Evolutionary conservation across 495 filamentous ascomycete genomes (phyloP).

Genomic region (Daldinia childiae): DNA sequence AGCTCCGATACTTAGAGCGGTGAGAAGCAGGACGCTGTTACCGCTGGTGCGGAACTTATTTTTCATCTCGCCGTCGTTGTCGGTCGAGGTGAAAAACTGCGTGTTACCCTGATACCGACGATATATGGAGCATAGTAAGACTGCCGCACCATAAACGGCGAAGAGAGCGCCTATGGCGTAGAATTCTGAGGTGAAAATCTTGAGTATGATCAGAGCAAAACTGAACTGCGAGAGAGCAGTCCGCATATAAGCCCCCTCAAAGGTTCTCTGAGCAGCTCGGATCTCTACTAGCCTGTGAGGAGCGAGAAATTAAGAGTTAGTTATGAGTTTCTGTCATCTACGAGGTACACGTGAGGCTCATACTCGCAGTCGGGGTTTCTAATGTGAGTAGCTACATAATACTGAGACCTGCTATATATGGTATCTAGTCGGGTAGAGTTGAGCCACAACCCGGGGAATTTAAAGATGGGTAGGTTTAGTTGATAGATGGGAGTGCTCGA

Average conservation of each 20-base stretch:
- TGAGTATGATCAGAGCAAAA: conserved; percentile 91
- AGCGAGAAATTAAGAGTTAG: conserved; percentile 18
- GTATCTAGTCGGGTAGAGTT: background rate
- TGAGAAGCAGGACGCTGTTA: conserved; percentile 82
- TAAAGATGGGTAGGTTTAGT: background rate
- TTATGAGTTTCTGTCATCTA: background rate
- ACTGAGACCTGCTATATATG: conserved; percentile 21
- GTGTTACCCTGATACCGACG: conserved; percentile 88
- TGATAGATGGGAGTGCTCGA: conserved; percentile 19
- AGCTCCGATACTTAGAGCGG: conserved; percentile 79
- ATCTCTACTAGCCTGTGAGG: conserved; percentile 80
- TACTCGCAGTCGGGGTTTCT: background rate
- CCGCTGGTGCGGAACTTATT: conserved; percentile 93
- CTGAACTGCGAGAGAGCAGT: conserved; percentile 94
- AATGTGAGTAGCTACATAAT: conserved; percentile 7
- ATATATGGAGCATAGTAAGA: conserved; percentile 81
- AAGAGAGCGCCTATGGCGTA: conserved; percentile 93
- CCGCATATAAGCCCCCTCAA: conserved; percentile 96
- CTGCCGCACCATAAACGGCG: conserved; percentile 86
- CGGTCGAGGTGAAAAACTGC: conserved; percentile 85
- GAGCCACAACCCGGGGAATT: conserved; percentile 12
- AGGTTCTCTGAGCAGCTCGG: conserved; percentile 92
- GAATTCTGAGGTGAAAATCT: conserved; percentile 96
- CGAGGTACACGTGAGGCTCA: too few relatives aligned
- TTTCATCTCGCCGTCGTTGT: conserved; percentile 63